These are phyloP conservation scores for Lentinula lateritia DNA, from an alignment of 768 basidiomycete species.

Conservation along the genomic window DNA sequence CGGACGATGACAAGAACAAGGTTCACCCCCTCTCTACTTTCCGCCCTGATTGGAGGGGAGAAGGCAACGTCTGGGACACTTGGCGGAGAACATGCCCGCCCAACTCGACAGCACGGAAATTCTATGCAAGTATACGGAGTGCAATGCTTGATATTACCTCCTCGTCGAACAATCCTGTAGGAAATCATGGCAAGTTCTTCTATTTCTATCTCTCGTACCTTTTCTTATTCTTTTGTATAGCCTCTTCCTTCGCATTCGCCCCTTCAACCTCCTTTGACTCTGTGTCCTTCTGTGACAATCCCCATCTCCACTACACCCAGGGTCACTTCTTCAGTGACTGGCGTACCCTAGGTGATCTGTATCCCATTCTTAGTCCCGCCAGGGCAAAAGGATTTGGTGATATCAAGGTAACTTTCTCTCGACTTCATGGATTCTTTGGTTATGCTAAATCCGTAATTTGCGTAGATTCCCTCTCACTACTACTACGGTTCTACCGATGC, in stretches of 20 bases:
- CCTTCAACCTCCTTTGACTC: constrained; percentile 49
- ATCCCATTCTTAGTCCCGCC: constrained; percentile 92
- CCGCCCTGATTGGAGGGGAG: constrained; percentile 77
- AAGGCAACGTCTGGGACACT: constrained; percentile 90
- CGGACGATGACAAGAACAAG: background rate
- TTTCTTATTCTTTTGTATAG: background rate
- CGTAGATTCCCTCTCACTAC: constrained; percentile 85
- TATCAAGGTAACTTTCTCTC: constrained; percentile 39
- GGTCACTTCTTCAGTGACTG: constrained; percentile 98
- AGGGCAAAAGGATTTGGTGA: constrained; percentile 83
- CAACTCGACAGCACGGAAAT: constrained; percentile 68
- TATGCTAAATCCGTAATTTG: background rate
- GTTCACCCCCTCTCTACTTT: constrained; percentile 33
- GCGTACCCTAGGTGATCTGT: constrained; percentile 82
- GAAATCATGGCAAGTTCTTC: background rate
- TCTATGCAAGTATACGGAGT: constrained; percentile 73
- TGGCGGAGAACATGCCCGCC: constrained; percentile 91
- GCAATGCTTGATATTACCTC: constrained; percentile 22
- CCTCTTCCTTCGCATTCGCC: constrained; percentile 62
- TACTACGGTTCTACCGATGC: constrained; percentile 79
- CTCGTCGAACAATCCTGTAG: background rate
- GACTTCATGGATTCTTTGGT: background rate
- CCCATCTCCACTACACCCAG: constrained; percentile 82
- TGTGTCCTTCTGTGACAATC: constrained; percentile 72
- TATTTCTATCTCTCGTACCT: background rate